Percentiles rank a stretch among this genome's conserved stretches.
These are phyloP conservation scores for Stephania cephalantha DNA, from an alignment of 164 flowering plant species.

Conservation along the genomic window DNA sequence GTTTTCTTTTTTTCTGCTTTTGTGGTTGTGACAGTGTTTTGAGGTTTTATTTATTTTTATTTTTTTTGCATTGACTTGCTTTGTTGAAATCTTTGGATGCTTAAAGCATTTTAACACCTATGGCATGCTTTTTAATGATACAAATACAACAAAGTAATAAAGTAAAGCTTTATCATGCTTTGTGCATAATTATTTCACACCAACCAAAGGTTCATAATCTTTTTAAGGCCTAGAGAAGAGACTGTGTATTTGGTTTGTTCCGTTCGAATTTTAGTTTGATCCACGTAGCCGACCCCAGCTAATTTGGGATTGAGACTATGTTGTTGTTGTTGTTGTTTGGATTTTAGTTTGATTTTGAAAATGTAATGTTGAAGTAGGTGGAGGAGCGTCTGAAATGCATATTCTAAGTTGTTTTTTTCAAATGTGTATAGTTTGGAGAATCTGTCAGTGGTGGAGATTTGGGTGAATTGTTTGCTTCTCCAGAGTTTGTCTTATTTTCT, in stretches of 20 bases:
- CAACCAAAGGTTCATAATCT: neutral
- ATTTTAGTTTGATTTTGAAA: too few relatives aligned
- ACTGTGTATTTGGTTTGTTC: neutral
- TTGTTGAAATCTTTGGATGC: constrained; percentile 12
- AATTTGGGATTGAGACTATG: too few relatives aligned
- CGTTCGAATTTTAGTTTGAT: neutral
- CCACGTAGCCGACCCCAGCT: too few relatives aligned
- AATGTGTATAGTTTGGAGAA: neutral
- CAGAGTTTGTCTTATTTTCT: neutral
- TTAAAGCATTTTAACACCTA: constrained; percentile 5
- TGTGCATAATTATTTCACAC: neutral
- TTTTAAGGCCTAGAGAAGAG: neutral
- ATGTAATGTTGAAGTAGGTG: neutral
- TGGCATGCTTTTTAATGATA: neutral
- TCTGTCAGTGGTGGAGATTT: neutral
- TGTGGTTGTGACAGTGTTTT: constrained; percentile 6
- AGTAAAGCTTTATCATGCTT: constrained; percentile 4
- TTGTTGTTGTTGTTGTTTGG: too few relatives aligned
- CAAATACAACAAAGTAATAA: constrained; percentile 9
- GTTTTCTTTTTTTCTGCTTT: neutral
- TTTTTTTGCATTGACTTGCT: constrained; percentile 15
- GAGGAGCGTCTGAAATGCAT: neutral
- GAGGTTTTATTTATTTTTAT: constrained; percentile 6
- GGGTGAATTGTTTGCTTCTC: neutral
- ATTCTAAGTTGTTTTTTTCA: neutral